These are phyloP conservation scores for Nicotiana tabacum DNA, from an alignment of 257 asterid genomes.

Conservation along the genomic window DNA sequence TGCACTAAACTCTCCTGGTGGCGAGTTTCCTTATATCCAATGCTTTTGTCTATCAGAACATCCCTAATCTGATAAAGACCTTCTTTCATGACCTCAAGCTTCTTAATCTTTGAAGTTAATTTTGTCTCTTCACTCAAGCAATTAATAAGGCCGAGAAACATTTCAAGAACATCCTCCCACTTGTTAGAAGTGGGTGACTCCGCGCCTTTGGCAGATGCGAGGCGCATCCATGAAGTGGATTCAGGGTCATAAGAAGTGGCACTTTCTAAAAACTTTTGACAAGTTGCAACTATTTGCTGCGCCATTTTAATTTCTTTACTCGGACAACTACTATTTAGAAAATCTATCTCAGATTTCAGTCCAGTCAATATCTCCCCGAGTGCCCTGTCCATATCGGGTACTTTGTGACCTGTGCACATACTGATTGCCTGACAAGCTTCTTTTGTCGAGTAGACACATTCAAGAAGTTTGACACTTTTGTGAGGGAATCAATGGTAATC, in stretches of 20 bases:
- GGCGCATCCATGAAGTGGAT: conserved; percentile 86
- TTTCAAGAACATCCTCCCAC: conserved; percentile 3
- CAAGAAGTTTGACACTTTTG: conserved; percentile 46
- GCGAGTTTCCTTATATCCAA: conserved; percentile 66
- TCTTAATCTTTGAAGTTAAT: conserved; percentile 19
- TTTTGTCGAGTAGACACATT: conserved; percentile 64
- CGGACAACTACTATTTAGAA: conserved; percentile 15
- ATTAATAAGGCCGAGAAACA: conserved; percentile 22
- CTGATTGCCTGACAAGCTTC: conserved; percentile 54
- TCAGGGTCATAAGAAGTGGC: conserved; percentile 54
- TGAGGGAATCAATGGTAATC: no score
- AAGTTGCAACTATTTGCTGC: conserved; percentile 47
- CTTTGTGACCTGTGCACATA: conserved; percentile 74
- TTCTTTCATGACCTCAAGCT: conserved; percentile 82
- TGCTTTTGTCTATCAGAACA: conserved; percentile 42
- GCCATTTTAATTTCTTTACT: conserved; percentile 46
- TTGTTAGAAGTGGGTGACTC: not conserved
- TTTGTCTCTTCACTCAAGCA: no score
- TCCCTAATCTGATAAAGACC: conserved; percentile 28
- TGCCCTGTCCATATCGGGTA: not conserved
- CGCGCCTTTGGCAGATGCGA: conserved; percentile 40
- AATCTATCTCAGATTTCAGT: conserved; percentile 55
- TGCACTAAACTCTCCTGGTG: conserved; percentile 58
- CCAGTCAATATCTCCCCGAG: conserved; percentile 43
- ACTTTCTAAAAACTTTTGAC: conserved; percentile 44